A percentile compares a stretch with the other conserved stretches of the same genome.
These are phyloP conservation scores for Bothriochloa decipiens DNA, from an alignment of 176 grass and related monocot species.

Conservation along the genomic window DNA sequence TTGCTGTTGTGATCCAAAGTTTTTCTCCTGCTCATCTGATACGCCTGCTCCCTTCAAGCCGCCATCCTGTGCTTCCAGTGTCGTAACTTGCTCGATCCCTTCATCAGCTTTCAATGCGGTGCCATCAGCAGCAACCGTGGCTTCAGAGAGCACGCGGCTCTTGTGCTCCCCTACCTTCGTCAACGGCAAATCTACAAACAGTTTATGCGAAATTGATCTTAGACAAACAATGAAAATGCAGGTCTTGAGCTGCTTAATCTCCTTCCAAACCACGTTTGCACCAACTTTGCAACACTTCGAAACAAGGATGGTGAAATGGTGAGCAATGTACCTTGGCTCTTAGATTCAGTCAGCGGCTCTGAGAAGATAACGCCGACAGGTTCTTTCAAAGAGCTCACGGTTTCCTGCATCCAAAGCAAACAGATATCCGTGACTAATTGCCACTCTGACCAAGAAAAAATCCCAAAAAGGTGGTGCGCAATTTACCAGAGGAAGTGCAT, in stretches of 20 bases:
- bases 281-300: background rate
- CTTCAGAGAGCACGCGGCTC: conserved; percentile 50
- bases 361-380: conserved; percentile 20
- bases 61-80: background rate
- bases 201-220: conserved; percentile 13
- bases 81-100: conserved; percentile 45
- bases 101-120: background rate
- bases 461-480: background rate
- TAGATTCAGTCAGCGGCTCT: conserved; percentile 10
- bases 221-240: conserved; percentile 1
- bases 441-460: background rate
- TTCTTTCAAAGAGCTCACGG: conserved; percentile 34
- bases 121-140: background rate
- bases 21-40: conserved; percentile 10
- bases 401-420: conserved; percentile 40
- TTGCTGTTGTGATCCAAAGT: conserved; percentile 13
- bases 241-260: background rate
- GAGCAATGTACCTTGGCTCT: conserved; percentile 8
- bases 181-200: conserved; percentile 41
- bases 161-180: conserved; percentile 34
- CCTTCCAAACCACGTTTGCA: background rate
- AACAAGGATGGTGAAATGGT: background rate
- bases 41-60: conserved; percentile 1
- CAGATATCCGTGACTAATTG: background rate
- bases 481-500: conserved; percentile 39